phyloP scores from a whole-genome alignment of 331 rosid species.

The Saraca asoca region DNA sequence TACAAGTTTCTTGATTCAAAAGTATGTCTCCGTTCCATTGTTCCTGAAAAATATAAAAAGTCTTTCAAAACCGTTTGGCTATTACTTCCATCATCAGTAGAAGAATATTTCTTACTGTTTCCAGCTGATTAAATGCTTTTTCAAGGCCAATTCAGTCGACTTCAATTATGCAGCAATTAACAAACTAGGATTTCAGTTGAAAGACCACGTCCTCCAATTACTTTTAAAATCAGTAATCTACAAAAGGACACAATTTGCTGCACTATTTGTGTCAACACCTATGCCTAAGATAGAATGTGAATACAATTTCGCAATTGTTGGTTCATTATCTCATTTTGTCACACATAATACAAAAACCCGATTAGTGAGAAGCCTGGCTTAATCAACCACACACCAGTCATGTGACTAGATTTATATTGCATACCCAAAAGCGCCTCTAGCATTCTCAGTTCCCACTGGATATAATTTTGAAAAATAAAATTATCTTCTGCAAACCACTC shows the following conservation, averaged over 20 bases:
- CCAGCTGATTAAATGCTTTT: conserved; percentile 62
- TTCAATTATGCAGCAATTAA: conserved; percentile 31
- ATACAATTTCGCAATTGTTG: conserved; percentile 17
- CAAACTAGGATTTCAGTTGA: not conserved
- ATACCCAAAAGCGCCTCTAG: too few relatives aligned
- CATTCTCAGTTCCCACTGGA: conserved; percentile 13
- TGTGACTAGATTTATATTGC: too few relatives aligned
- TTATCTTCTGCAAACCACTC: conserved; percentile 70
- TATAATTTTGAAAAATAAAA: too few relatives aligned
- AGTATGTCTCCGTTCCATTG: conserved; percentile 58
- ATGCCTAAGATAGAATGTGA: conserved; percentile 5
- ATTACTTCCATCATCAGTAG: conserved; percentile 30
- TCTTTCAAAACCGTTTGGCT: conserved; percentile 25
- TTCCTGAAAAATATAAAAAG: conserved; percentile 56
- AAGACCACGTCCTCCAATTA: not conserved
- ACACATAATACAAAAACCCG: too few relatives aligned
- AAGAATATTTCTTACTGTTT: conserved; percentile 70
- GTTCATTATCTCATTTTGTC: too few relatives aligned
- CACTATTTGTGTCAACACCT: conserved; percentile 17
- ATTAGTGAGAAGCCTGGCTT: too few relatives aligned
- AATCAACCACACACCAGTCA: too few relatives aligned
- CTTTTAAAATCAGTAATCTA: too few relatives aligned
- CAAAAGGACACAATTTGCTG: not conserved
- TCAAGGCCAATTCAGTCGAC: conserved; percentile 71
- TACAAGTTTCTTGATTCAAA: conserved; percentile 62